Conservation (phyloP, 2,329 filamentous ascomycete species). For the Sporothrix euskadiensis region DNA sequence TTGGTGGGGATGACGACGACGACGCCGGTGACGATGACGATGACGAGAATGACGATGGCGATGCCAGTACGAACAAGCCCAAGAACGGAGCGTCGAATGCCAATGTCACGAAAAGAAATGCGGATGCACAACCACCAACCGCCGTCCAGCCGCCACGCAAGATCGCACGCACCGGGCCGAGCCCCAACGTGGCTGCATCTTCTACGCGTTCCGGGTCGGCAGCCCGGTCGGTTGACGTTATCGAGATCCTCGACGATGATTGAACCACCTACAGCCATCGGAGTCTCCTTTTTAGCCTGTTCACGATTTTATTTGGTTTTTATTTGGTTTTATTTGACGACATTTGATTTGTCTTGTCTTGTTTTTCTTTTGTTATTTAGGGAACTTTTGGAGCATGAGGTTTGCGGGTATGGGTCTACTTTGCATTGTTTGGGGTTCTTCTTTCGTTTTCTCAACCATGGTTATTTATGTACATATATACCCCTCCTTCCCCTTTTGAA, state of each 20-base stretch:
- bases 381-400: background rate
- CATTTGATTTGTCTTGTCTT: background rate
- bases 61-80: background rate
- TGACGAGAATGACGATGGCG: background rate
- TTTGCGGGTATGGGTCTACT: background rate
- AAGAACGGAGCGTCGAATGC: background rate
- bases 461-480: slow-evolving; percentile 11
- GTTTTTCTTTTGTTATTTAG: background rate
- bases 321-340: background rate
- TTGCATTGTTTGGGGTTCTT: background rate
- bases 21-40: slow-evolving; percentile 37
- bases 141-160: background rate
- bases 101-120: background rate
- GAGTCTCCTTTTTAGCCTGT: background rate
- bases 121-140: background rate
- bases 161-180: background rate
- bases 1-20: slow-evolving; percentile 35
- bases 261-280: background rate
- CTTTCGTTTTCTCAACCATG: slow-evolving; percentile 3
- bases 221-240: slow-evolving; percentile 16
- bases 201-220: background rate
- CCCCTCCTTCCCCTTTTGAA: background rate
- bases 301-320: background rate
- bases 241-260: slow-evolving; percentile 27
- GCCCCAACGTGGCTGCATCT: background rate